Evolutionary conservation across 1,284 basidiomycete genomes (phyloP).

Genomic region (Phaffia rhodozyma): DNA sequence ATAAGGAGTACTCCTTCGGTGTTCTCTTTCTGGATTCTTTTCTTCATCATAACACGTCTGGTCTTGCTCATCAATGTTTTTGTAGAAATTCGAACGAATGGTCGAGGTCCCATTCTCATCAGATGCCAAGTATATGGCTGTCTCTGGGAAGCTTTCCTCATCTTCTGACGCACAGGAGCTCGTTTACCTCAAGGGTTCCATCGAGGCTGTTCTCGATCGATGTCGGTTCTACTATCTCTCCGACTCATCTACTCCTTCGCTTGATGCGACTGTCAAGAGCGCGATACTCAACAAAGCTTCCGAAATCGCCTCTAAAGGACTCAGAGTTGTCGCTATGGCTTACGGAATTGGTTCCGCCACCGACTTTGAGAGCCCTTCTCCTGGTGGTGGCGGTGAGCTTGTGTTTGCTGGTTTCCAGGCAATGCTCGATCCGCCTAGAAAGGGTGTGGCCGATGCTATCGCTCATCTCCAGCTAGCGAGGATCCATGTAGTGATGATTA

Average conservation of each 20-base stretch:
- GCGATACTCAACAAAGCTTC: conserved; percentile 60
- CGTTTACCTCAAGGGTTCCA: conserved; percentile 85
- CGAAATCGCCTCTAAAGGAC: conserved; percentile 57
- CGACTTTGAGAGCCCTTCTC: conserved; percentile 29
- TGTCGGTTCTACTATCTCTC: conserved; percentile 80
- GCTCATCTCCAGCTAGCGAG: conserved; percentile 66
- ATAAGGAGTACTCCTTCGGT: conserved; percentile 2
- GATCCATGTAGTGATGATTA: conserved; percentile 96
- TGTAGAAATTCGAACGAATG: conserved; percentile 53
- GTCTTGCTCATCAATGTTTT: conserved; percentile 30
- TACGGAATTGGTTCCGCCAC: conserved; percentile 57
- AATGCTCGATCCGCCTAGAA: conserved; percentile 89
- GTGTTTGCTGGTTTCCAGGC: conserved; percentile 87
- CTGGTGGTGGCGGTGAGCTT: conserved; percentile 44
- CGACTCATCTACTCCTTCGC: conserved; percentile 63
- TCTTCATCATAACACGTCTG: conserved; percentile 12
- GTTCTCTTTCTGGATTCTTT: not conserved
- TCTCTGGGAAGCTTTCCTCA: conserved; percentile 51
- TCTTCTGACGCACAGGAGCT: conserved; percentile 47
- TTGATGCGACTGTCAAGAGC: conserved; percentile 55
- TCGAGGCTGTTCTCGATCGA: conserved; percentile 70
- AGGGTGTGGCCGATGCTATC: conserved; percentile 83
- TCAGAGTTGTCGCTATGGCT: conserved; percentile 82
- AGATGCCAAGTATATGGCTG: conserved; percentile 83
- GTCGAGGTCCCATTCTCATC: conserved; percentile 83